phyloP scores from a whole-genome alignment of 2,329 filamentous ascomycete genomes.

The Phialophora chinensis region DNA sequence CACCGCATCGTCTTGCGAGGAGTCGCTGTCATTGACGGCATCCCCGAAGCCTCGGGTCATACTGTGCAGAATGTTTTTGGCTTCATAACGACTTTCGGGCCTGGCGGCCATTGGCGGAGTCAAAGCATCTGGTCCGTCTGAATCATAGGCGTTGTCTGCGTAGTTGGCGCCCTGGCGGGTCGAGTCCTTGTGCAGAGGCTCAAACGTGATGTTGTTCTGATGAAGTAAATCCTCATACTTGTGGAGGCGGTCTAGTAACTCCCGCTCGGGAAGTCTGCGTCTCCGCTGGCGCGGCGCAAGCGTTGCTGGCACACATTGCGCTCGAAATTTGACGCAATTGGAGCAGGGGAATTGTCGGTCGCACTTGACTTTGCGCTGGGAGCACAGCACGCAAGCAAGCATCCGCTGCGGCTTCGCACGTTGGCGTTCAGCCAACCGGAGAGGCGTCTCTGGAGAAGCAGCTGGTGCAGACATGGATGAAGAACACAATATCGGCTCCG shows the following conservation, averaged over 20 bases:
- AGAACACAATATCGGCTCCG: not conserved
- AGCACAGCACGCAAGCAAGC: conserved; percentile 65
- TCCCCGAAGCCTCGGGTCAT: conserved; percentile 49
- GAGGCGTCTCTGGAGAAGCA: not conserved
- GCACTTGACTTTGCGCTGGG: conserved; percentile 18
- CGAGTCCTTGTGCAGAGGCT: conserved; percentile 61
- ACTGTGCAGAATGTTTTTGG: conserved; percentile 54
- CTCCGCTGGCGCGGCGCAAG: conserved; percentile 62
- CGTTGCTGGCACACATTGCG: conserved; percentile 59
- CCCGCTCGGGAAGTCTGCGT: conserved; percentile 71
- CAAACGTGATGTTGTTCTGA: conserved; percentile 71
- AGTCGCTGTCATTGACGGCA: conserved; percentile 43
- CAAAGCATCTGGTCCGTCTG: conserved; percentile 38
- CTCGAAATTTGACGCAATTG: conserved; percentile 55
- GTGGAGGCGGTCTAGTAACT: conserved; percentile 71
- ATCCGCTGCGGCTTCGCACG: conserved; percentile 39
- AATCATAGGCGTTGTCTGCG: conserved; percentile 33
- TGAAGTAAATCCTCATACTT: conserved; percentile 71
- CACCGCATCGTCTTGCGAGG: conserved; percentile 44
- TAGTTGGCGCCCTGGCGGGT: conserved; percentile 35
- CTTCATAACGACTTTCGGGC: conserved; percentile 41
- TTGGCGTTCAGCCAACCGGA: not conserved
- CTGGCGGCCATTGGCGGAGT: conserved; percentile 39
- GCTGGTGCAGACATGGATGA: not conserved
- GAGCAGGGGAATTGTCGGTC: conserved; percentile 12